Base-by-base conservation (phyloP, 106 monocot genomes). In the Agapanthus africanus region DNA sequence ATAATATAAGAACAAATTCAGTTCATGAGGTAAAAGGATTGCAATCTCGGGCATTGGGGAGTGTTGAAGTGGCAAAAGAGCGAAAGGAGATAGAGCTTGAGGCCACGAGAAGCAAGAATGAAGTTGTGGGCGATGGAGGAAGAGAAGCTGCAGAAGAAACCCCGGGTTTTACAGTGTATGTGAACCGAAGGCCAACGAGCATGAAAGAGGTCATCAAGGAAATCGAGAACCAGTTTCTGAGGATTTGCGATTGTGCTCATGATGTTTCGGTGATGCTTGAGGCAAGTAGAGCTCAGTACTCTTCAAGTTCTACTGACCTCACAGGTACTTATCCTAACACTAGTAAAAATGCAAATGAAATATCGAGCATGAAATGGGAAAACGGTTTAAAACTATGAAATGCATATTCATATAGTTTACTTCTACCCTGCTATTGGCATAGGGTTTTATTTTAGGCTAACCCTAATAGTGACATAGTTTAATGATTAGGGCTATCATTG, bases 241-340 rank as follows among this genome's bases (percentile, higher is more conserved):
- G 82, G 65, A 90, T 92, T 8, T 87, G 83, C 33, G 87, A 87
- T 64, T 80, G 80, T 66, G 93, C 90, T 40, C 78, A 85, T 54
- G 99, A 99, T 76, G 61, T 99, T 41, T 82, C 90, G 19, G 76
- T 74, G 61, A 77, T 99, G 87, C 71, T 99, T 73, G 99, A 99
- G 65, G 87, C 90, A 38, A 85, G 75, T 71, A 74, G 81, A 83
- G 83, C 83, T 63, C 90, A 79, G 15, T 81, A 73, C 46, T 49
- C 49, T 32, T 79, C 92, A 26, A 76, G 63, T 67, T 85, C 85
- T 18, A 81, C 44, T 56, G 81, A 85, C 50, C 74, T 87, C 19
- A 59, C 84, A 76, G 85, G 99, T 93, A 80, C 50, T n/a, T n/a
- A n/a, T n/a, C n/a, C 33, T 61, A 40, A 23, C n/a, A n/a, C 33